Conservation (phyloP, 169 alveolate species). For the Plasmodium inui region DNA sequence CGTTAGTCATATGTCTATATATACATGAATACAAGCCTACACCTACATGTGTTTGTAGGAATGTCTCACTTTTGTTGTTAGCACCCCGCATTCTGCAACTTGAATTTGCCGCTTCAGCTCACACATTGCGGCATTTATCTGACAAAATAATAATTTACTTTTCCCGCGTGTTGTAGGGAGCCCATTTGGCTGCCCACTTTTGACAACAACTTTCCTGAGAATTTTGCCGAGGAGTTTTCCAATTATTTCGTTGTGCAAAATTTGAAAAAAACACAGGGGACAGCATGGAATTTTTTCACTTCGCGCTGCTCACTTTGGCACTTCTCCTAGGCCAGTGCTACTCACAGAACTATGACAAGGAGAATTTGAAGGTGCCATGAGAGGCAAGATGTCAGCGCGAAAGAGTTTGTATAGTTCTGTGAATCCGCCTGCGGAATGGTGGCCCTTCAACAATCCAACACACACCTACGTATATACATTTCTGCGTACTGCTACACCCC, state of each 20-base stretch:
- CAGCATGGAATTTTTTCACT: slow-evolving; percentile 32
- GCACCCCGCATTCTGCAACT: neutral
- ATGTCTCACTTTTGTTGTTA: neutral
- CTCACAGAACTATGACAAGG: slow-evolving; percentile 56
- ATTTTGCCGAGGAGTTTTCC: neutral
- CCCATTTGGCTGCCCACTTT: neutral
- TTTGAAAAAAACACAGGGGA: neutral
- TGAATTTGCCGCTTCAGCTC: no score
- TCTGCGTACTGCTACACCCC: slow-evolving; percentile 6
- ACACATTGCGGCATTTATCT: neutral
- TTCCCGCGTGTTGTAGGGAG: neutral
- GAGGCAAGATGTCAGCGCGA: neutral
- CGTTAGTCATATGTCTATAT: neutral
- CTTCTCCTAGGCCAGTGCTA: slow-evolving; percentile 14
- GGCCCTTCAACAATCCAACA: slow-evolving; percentile 1
- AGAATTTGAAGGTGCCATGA: slow-evolving; percentile 61
- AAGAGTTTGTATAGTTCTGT: neutral
- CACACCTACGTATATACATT: neutral
- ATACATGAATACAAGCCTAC: neutral
- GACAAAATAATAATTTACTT: neutral
- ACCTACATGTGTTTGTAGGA: neutral
- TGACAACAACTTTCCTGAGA: neutral
- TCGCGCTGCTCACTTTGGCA: neutral
- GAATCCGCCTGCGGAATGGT: neutral
- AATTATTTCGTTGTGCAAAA: neutral